phyloP scores from a whole-genome alignment of 2,329 filamentous ascomycete species.

The Tolypocladium pustulatum region DNA sequence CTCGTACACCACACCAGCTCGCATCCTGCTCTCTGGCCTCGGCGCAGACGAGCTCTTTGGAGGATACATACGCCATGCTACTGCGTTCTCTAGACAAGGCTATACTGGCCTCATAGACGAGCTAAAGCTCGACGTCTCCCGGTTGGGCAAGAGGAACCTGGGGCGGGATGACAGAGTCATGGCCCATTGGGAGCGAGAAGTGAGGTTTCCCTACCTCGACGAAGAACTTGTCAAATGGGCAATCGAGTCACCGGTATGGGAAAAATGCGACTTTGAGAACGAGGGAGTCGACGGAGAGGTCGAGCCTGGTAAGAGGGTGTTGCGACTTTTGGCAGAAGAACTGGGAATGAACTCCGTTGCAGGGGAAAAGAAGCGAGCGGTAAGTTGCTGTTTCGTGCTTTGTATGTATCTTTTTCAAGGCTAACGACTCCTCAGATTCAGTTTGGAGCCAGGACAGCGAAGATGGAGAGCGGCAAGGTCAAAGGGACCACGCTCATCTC shows the following conservation, averaged over 20 bases:
- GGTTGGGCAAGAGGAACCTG: conserved; percentile 87
- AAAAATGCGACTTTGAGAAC: conserved; percentile 80
- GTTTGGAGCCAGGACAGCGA: conserved; percentile 72
- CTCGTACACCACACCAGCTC: conserved; percentile 57
- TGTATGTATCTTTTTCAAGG: not conserved
- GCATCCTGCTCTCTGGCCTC: conserved; percentile 81
- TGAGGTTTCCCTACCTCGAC: conserved; percentile 83
- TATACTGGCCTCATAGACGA: conserved; percentile 68
- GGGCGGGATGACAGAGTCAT: conserved; percentile 89
- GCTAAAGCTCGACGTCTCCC: conserved; percentile 71
- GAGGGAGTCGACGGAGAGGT: conserved; percentile 27
- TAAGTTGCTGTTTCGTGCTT: conserved; percentile 4
- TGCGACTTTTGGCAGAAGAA: conserved; percentile 66
- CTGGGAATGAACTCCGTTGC: conserved; percentile 64
- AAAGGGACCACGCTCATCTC: conserved; percentile 57
- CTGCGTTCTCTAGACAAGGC: conserved; percentile 60
- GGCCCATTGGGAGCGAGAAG: conserved; percentile 80
- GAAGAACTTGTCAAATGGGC: conserved; percentile 79
- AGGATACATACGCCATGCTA: conserved; percentile 76
- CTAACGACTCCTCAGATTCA: conserved; percentile 48
- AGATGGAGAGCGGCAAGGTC: conserved; percentile 61
- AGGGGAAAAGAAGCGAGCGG: conserved; percentile 63
- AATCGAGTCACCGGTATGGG: conserved; percentile 61
- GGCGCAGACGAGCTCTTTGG: conserved; percentile 96
- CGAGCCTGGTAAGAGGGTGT: conserved; percentile 70